These are phyloP conservation scores for Aphanomyces cochlioides DNA, from an alignment of 352 stramenopile genomes.

Conservation along the genomic window DNA sequence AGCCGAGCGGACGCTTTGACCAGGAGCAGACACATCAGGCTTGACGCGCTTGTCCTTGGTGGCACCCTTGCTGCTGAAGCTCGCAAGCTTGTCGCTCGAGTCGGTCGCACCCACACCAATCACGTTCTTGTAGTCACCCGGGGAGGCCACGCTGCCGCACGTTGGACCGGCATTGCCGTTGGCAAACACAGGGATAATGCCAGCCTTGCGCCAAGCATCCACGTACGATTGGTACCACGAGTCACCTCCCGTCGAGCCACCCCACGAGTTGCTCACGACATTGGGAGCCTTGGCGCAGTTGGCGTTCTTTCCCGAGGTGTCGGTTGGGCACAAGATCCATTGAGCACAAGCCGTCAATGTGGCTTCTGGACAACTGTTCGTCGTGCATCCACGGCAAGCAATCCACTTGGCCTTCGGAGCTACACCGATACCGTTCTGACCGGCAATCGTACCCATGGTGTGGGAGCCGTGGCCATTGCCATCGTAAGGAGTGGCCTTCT, in stretches of 20 bases:
- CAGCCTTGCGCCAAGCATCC: slow-evolving; percentile 36
- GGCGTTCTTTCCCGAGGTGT: slow-evolving; percentile 39
- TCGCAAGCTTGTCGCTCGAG: slow-evolving; percentile 30
- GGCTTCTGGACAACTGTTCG: not conserved
- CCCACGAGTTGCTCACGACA: slow-evolving; percentile 35
- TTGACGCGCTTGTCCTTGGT: slow-evolving; percentile 41
- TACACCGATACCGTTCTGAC: not conserved
- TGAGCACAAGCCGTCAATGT: not conserved
- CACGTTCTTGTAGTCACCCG: slow-evolving; percentile 32
- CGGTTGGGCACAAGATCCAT: slow-evolving; percentile 29
- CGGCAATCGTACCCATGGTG: not conserved
- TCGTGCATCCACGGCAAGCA: not conserved
- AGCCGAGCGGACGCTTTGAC: slow-evolving; percentile 42
- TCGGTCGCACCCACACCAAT: slow-evolving; percentile 38
- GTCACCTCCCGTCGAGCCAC: slow-evolving; percentile 26
- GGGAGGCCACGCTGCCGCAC: slow-evolving; percentile 35
- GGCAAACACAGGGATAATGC: slow-evolving; percentile 41
- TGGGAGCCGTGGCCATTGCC: not conserved
- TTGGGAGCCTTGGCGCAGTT: not conserved
- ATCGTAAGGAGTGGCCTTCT: not conserved
- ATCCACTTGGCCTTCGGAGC: not conserved
- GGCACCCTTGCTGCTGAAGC: slow-evolving; percentile 38
- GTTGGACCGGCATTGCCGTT: slow-evolving; percentile 35
- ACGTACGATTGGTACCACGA: slow-evolving; percentile 34
- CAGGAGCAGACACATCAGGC: slow-evolving; percentile 45